Evolutionary conservation across 2,329 filamentous ascomycete genomes (phyloP), one percentile per base, ranked within the genome.

Genomic region (Rugonectria rugulosa): DNA sequence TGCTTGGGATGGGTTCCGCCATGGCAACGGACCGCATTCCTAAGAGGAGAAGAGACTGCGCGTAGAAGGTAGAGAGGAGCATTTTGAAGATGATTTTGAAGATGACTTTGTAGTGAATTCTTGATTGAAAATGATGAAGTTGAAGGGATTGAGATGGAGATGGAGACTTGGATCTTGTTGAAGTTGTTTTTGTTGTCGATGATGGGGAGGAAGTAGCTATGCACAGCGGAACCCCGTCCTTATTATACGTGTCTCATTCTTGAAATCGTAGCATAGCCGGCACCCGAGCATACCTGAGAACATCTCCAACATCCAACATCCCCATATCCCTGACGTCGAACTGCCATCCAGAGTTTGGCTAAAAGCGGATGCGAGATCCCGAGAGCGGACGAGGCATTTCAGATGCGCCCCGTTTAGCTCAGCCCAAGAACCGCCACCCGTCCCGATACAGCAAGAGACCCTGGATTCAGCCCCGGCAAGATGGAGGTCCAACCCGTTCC

Each of bases 21-120:
- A 40, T 44, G 2, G 43, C 15, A 6, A 54, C 14, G 0, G 54
- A 46, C 5, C 53, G 50, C 9, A 52, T 32, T 11, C 45, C 43
- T 10, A 66, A 11, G 1, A 67, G 24, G 15, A 67, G n/a, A 1
- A 44, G 41, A 0, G 41, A 37, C 3, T 44, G 49, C 2, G 36
- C 5, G 20, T 38, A 57, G 19, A 56, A n/a, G n/a, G 52, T 54
- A 29, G 57, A 42, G 8, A 57, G 31, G 36, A 62, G 56, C 64
- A 66, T 66, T 6, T 36, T 59, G 55, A 17, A 20, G 19, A 15
- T n/a, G 5, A 32, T 38, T 10, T 20, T 46, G 44, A n/a, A 21
- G n/a, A 20, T 14, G 23, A 6, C 37, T 23, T n/a, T 5, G 14
- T 14, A 17, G 7, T 14, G 9, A 26, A 17, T 29, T 37, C 5